Evolutionary conservation across 108 stramenopile species (phyloP).

Genomic region (Parmales sp.): DNA sequence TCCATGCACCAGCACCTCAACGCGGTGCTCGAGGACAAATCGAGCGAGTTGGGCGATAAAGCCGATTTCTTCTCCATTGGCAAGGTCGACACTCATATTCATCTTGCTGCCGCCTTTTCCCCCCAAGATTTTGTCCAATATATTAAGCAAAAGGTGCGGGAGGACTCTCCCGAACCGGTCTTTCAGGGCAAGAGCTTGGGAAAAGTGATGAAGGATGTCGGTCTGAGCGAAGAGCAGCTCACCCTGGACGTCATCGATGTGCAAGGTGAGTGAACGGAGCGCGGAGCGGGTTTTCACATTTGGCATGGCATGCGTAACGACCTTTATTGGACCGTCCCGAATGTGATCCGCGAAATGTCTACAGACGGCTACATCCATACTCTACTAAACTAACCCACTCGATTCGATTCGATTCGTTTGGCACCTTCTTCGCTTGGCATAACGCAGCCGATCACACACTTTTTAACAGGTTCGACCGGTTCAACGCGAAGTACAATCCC

Average conservation of each 20-base stretch:
- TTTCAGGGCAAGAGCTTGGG: neutral
- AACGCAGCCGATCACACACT: neutral
- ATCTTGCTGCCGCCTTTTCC: constrained; percentile 42
- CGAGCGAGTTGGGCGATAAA: too few relatives aligned
- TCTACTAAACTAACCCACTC: too few relatives aligned
- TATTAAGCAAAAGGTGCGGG: neutral
- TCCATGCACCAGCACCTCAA: neutral
- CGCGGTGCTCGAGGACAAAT: constrained; percentile 30
- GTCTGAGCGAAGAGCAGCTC: neutral
- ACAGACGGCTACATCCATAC: too few relatives aligned
- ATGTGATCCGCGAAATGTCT: too few relatives aligned
- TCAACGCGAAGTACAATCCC: constrained; percentile 61
- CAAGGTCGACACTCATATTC: constrained; percentile 63
- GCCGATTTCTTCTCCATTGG: constrained; percentile 54
- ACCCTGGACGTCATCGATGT: neutral
- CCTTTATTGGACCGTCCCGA: too few relatives aligned
- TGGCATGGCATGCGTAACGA: too few relatives aligned
- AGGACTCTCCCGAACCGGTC: neutral
- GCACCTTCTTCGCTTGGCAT: neutral
- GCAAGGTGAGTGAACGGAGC: too few relatives aligned
- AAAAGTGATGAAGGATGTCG: neutral
- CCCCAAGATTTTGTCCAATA: neutral
- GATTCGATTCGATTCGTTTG: too few relatives aligned
- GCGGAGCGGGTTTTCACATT: too few relatives aligned
- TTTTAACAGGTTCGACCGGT: constrained; percentile 44